Percentiles rank a stretch among this genome's conserved stretches.
These are phyloP conservation scores for Isabelozyma gotoi DNA, from an alignment of 805 yeast species.

Conservation along the genomic window DNA sequence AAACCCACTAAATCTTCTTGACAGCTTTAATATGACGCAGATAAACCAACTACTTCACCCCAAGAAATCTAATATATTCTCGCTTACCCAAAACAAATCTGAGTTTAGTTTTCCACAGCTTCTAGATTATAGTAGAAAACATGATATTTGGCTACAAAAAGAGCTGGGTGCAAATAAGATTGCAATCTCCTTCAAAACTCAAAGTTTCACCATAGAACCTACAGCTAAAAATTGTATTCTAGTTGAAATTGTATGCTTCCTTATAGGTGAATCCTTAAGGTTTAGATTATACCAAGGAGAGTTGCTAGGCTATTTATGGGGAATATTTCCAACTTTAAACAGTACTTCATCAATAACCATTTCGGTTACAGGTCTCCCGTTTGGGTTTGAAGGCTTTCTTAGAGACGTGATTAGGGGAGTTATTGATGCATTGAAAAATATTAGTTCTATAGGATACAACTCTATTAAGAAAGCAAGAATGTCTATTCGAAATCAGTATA, in stretches of 20 bases:
- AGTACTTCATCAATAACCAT: conserved; percentile 55
- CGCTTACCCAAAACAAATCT: not conserved
- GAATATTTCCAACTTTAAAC: conserved; percentile 50
- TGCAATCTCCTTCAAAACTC: conserved; percentile 48
- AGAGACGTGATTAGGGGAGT: conserved; percentile 30
- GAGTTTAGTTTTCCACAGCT: not conserved
- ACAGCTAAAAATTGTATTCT: conserved; percentile 42
- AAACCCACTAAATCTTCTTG: not conserved
- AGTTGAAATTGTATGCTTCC: conserved; percentile 54
- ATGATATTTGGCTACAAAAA: conserved; percentile 54
- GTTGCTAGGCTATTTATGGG: conserved; percentile 57
- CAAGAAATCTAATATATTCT: not conserved
- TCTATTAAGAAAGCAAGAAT: conserved; percentile 47
- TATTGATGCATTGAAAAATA: conserved; percentile 11
- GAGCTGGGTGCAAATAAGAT: conserved; percentile 32
- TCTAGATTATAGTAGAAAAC: conserved; percentile 25
- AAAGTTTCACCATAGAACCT: conserved; percentile 24
- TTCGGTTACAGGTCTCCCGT: conserved; percentile 53
- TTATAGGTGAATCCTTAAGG: conserved; percentile 42
- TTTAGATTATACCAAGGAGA: conserved; percentile 52
- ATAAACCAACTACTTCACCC: not conserved
- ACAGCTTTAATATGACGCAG: not conserved
- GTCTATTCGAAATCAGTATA: conserved; percentile 47
- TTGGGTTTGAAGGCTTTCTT: conserved; percentile 37
- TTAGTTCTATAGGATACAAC: conserved; percentile 19